Base-by-base conservation (phyloP, 2,329 filamentous ascomycete species). In the Purpureocillium lavendulum region DNA sequence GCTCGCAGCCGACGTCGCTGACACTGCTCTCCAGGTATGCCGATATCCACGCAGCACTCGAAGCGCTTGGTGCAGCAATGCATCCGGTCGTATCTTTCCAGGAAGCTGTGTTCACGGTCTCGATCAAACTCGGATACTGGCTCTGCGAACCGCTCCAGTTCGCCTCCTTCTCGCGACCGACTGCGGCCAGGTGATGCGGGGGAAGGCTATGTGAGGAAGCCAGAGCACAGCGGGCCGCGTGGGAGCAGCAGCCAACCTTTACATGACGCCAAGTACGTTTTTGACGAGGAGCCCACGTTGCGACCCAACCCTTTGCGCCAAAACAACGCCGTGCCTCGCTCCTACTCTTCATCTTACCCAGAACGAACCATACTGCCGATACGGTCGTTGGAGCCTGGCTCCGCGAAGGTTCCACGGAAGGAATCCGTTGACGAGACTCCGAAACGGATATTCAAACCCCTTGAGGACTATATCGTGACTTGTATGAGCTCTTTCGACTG, bases 401-500 rank as follows among this genome's bases (percentile, higher is more conserved):
- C 38, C 16, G 53, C 26, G 7, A 12, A 12, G 36, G 30, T 43
- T 46, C 14, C 41, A 43, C 15, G 45, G 36, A 8, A 46, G 44
- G 30, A 44, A 44, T n/a, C 36, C 43, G 8, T 46, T 53, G 9
- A 40, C 3, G 46, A 45, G 15, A 70, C 69, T 4, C 61, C 70
- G 3, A 79, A 73, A 52, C 69, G 66, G 30, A 77, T 90, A 10
- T 95, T 95, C 58, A 80, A 76, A 44, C 71, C 73, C 5, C 57
- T 95, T 12, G 87, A 94, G 60, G 82, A 88, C 44, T 90, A 92
- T 53, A 73, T 95, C 31, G 64, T 79, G 36, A 59, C 64, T 15
- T 82, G 75, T 49, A 85, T 94, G 51, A 73, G 75, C 40, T 80
- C 80, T 0, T 80, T 80, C 48, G 72, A 83, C 38, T 80, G 75